Percentiles rank a stretch among this genome's conserved stretches.
These are phyloP conservation scores for Clonostachys sp. DNA, from an alignment of 2,329 filamentous ascomycete species.

Conservation along the genomic window DNA sequence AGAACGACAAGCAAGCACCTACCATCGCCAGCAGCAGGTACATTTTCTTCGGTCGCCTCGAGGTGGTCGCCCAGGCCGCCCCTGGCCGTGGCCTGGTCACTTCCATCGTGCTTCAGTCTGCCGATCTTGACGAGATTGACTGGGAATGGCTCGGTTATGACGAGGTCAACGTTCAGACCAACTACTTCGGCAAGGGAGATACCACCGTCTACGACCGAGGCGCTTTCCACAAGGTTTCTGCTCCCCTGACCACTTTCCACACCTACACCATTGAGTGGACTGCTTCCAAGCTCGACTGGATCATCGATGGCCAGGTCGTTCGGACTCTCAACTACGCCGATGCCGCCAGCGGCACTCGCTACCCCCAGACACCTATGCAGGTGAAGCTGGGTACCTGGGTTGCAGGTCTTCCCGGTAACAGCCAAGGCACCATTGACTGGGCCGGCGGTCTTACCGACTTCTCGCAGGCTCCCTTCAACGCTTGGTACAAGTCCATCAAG, in stretches of 20 bases:
- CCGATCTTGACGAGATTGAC: constrained; percentile 83
- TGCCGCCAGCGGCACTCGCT: constrained; percentile 52
- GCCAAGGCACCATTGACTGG: constrained; percentile 68
- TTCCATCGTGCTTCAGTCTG: constrained; percentile 83
- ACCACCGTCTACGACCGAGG: constrained; percentile 67
- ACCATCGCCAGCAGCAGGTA: constrained; percentile 79
- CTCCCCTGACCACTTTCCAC: constrained; percentile 54
- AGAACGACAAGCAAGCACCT: constrained; percentile 58
- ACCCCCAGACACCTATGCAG: constrained; percentile 71
- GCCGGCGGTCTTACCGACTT: constrained; percentile 60
- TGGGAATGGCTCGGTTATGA: constrained; percentile 91
- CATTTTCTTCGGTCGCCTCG: constrained; percentile 93
- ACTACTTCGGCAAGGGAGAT: constrained; percentile 78
- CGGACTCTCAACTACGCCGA: constrained; percentile 58
- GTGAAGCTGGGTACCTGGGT: constrained; percentile 68
- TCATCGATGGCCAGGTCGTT: constrained; percentile 55
- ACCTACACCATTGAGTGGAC: constrained; percentile 69
- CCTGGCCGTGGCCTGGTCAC: constrained; percentile 84
- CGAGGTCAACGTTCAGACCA: constrained; percentile 72
- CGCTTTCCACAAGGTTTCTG: constrained; percentile 52
- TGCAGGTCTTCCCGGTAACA: constrained; percentile 50
- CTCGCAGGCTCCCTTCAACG: constrained; percentile 44
- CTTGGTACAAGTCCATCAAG: constrained; percentile 51
- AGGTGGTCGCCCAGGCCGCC: constrained; percentile 73
- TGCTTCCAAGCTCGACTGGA: constrained; percentile 57